Conservation (phyloP, 2,329 filamentous ascomycete species). For the Hypomyces perniciosus region DNA sequence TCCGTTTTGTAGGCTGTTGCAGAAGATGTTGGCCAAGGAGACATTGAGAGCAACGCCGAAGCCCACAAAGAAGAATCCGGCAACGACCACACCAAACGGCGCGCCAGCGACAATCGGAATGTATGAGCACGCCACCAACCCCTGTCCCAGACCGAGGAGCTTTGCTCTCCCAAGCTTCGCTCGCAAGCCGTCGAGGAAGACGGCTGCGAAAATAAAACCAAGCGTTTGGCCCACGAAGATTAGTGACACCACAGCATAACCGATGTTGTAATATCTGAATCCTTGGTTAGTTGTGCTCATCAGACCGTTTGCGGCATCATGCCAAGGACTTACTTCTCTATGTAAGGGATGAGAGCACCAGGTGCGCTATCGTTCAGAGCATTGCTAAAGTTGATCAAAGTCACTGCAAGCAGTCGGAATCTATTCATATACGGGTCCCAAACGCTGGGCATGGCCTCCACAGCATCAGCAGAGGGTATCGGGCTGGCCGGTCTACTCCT, state of each 20-base stretch:
- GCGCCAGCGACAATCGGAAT: conserved; percentile 60
- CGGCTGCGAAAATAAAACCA: conserved; percentile 69
- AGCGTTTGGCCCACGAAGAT: conserved; percentile 75
- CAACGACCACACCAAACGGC: conserved; percentile 62
- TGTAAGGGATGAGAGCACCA: conserved; percentile 74
- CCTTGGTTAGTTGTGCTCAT: not conserved
- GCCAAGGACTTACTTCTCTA: conserved; percentile 49
- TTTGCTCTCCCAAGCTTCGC: conserved; percentile 58
- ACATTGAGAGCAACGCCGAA: conserved; percentile 52
- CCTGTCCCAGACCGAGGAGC: conserved; percentile 53
- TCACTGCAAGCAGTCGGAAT: conserved; percentile 59
- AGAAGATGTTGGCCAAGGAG: conserved; percentile 55
- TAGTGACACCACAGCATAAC: conserved; percentile 71
- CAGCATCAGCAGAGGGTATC: conserved; percentile 27
- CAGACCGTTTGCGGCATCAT: not conserved
- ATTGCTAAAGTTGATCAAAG: conserved; percentile 60
- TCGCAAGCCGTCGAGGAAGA: conserved; percentile 60
- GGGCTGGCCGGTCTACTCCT: conserved; percentile 49
- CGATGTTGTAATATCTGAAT: conserved; percentile 59
- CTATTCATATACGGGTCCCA: conserved; percentile 62
- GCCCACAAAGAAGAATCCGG: conserved; percentile 63
- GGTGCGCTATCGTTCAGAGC: conserved; percentile 71
- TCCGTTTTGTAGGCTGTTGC: conserved; percentile 46
- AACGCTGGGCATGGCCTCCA: conserved; percentile 49
- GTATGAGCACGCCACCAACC: conserved; percentile 54